phyloP scores from a whole-genome alignment of 805 yeast genomes.

The Yarrowia hollandica region DNA sequence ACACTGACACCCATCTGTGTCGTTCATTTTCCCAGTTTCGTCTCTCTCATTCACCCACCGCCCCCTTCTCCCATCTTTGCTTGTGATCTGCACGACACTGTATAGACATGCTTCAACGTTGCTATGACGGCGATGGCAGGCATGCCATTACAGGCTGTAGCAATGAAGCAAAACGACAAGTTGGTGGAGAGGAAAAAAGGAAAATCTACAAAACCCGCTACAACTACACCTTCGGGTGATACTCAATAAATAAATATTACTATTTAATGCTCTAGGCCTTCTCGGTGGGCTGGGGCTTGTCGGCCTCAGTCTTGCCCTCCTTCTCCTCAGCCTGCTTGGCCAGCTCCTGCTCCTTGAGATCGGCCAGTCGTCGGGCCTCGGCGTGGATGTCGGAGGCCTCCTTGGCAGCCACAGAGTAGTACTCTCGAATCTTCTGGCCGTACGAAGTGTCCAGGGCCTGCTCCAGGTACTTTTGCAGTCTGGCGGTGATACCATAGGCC shows the following conservation, averaged over 20 bases:
- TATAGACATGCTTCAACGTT: not conserved
- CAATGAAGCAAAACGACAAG: too few species aligned
- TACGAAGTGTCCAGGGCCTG: slow-evolving; percentile 43
- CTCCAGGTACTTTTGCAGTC: slow-evolving; percentile 43
- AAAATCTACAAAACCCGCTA: not conserved
- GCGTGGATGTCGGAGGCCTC: slow-evolving; percentile 66
- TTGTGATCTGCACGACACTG: not conserved
- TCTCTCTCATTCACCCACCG: too few species aligned
- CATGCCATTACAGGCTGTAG: too few species aligned
- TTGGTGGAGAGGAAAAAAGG: not conserved
- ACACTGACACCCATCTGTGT: too few species aligned
- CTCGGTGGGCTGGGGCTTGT: slow-evolving; percentile 6
- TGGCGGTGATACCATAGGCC: slow-evolving; percentile 47
- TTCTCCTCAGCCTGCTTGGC: slow-evolving; percentile 24
- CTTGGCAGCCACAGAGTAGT: slow-evolving; percentile 56
- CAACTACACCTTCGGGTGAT: too few species aligned
- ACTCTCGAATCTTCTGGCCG: slow-evolving; percentile 62
- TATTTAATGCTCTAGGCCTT: slow-evolving; percentile 11
- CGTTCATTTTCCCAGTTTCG: too few species aligned
- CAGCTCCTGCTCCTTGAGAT: slow-evolving; percentile 45
- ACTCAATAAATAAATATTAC: slow-evolving; percentile 7
- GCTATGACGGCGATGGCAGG: too few species aligned
- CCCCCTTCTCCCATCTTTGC: too few species aligned
- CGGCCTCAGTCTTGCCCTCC: not conserved
- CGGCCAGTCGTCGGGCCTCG: slow-evolving; percentile 73